Conservation (phyloP, 2,329 filamentous ascomycete species). For the Taxawa tesnikishii region DNA sequence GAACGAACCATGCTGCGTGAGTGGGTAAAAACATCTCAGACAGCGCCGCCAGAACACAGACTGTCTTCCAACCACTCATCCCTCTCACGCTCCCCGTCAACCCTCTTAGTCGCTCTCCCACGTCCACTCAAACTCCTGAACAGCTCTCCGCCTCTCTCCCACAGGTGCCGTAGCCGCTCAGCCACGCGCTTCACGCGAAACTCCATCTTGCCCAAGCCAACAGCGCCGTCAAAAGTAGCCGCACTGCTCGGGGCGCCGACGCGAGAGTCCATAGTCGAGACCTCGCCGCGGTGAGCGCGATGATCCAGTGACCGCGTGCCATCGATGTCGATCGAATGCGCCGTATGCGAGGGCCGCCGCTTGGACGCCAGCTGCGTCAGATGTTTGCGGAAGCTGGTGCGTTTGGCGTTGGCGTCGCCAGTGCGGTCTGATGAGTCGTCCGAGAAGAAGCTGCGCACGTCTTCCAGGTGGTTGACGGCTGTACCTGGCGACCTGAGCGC, state of each 20-base stretch:
- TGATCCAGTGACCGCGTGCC: conserved; percentile 2
- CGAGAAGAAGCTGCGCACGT: conserved; percentile 30
- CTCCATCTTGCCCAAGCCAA: conserved; percentile 26
- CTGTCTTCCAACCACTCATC: conserved; percentile 15
- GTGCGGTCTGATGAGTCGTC: conserved; percentile 21
- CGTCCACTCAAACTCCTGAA: conserved; percentile 11
- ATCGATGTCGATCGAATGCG: conserved; percentile 8
- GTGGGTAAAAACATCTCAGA: no score
- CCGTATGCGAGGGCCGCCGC: conserved; percentile 6
- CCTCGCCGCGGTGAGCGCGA: conserved; percentile 9
- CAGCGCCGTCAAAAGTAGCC: conserved; percentile 16
- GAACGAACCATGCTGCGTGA: no score
- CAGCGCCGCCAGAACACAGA: conserved; percentile 4
- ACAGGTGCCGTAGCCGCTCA: conserved; percentile 23
- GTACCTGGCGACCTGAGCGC: conserved; percentile 28
- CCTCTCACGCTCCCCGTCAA: conserved; percentile 7
- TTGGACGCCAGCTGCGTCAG: conserved; percentile 18
- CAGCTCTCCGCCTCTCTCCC: conserved; percentile 21
- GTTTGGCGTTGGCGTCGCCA: conserved; percentile 11
- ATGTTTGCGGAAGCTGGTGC: conserved; percentile 20
- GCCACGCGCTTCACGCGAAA: conserved; percentile 26
- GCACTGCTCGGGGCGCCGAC: not conserved
- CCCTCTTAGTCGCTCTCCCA: conserved; percentile 1
- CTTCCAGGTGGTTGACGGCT: conserved; percentile 24
- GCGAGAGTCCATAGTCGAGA: conserved; percentile 11